Evolutionary conservation across 108 stramenopile species (phyloP), one percentile per base, ranked within the genome.

Genomic region (Licmophora abbreviata): DNA sequence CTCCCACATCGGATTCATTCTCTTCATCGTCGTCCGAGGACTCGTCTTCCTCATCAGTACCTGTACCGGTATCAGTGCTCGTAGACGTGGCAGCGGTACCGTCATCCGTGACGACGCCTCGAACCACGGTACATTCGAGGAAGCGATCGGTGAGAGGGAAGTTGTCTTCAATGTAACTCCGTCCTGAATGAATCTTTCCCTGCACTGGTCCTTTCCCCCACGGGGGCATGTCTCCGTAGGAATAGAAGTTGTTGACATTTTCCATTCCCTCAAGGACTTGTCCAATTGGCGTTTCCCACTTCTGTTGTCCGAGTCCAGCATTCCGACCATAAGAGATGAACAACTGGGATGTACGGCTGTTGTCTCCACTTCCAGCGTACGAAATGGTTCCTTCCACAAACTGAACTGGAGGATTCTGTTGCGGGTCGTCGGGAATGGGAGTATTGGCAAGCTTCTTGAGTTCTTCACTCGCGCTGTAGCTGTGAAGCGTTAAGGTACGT

Each of bases 261-360:
- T 76, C 70, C 45, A 73, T 55, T 1, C 87, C 78, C 54, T 81
- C 68, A 34, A 74, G 72, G 10, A 83, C 68, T 47, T 73, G 45
- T 8, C 75, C 91, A 60, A 93, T 77, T 0, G 91, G 91, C 10
- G 91, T 93, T 62, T 93, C 91, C 87, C 82, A 84, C 23, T 49
- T 47, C 46, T 77, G 42, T 18, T 41, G 66, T n/a, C 88, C 83
- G 55, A 85, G 63, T 8, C 51, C 49, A 29, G 48, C 28, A 28
- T 79, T 51, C 30, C 66, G 63, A 8, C 73, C 71, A 45, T 85
- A 66, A 34, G 78, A 68, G 25, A 93, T 77, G 54, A 93, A 93
- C 1, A 93, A 44, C 45, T 93, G 86, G 8, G 81, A 71, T 3
- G 80, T 82, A 1, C 87, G 75, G 27, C 73, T 73, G 56, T 88